Evolutionary conservation across 306 rosid species (phyloP), one percentile per base, ranked within the genome.

Genomic region (Prunus armeniaca): DNA sequence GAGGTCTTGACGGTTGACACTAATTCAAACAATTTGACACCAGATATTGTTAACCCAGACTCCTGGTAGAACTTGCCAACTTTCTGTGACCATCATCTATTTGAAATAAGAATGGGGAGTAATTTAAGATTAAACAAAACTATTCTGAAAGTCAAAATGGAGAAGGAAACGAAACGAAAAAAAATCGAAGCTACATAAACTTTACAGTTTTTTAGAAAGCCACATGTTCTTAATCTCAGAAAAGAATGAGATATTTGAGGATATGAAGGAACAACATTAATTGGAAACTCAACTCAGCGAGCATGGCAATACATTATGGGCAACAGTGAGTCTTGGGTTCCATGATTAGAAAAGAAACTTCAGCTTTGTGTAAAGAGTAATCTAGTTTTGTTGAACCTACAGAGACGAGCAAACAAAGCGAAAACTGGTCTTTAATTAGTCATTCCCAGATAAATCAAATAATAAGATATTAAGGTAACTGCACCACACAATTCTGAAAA

Each of bases 311-410:
- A 54, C 32, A 34, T 30, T 56, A 20, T 9, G 34, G 66, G 76
- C 3, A 54, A 71, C 7, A 12, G 38, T 71, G 24, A 56, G 76
- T 49, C 76, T 15, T 43, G 10, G 14, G n/a, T 41, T 72, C 45
- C 76, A 24, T 41, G 55, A 58, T 19, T 72, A 58, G 41, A 8
- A 72, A 41, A 24, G 45, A 24, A 67, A 43, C 56, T 22, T 57
- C 67, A 73, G 56, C 67, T 72, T 55, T 72, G 54, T 56, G 66
- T 56, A 72, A 49, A 56, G 22, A 60, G 65, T 72, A 72, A 56
- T 32, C 49, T 52, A 54, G 17, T 49, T 68, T 50, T 27, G 50
- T 71, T 32, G 74, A 50, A 32, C 75, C 65, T 71, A 54, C 32
- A 71, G 19, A 52, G 64, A 32, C 30, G 5, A 71, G 65, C 49